A percentile compares a stretch with the other conserved stretches of the same genome.
These are phyloP conservation scores for Arachnomyces sp. DNA, from an alignment of 2,329 filamentous ascomycete genomes.

Conservation along the genomic window DNA sequence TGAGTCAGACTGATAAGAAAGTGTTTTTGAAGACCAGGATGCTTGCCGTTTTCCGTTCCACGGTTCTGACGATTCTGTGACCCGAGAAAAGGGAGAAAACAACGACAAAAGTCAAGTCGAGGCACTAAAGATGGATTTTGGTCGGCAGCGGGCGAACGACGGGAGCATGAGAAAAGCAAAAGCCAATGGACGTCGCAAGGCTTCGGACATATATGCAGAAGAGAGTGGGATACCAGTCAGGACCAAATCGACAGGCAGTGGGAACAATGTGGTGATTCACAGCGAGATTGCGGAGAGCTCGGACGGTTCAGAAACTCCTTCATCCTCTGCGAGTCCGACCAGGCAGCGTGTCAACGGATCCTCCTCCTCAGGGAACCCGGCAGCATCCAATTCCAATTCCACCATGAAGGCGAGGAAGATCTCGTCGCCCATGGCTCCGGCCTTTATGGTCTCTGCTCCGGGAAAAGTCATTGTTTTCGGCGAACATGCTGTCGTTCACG, in stretches of 20 bases:
- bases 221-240: conserved; percentile 15
- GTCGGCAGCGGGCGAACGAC: conserved; percentile 21
- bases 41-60: conserved; percentile 1
- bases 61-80: neutral
- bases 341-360: neutral
- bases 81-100: conserved; percentile 3
- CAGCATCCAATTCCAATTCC: conserved; percentile 2
- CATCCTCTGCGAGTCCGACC: conserved; percentile 13
- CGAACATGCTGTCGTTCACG: conserved; percentile 95
- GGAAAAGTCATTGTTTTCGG: conserved; percentile 98
- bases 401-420: conserved; percentile 29
- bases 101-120: neutral
- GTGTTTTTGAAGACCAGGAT: no score
- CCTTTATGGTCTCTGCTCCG: conserved; percentile 96
- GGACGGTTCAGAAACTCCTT: conserved; percentile 24
- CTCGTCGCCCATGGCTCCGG: conserved; percentile 61
- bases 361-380: conserved; percentile 3
- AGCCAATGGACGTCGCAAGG: conserved; percentile 20
- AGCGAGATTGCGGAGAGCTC: conserved; percentile 22
- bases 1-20: conserved; percentile 4
- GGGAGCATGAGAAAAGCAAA: conserved; percentile 22
- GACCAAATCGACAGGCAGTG: conserved; percentile 12
- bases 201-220: conserved; percentile 21
- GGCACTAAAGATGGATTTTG: conserved; percentile 14
- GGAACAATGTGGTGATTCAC: conserved; percentile 5